Base-by-base conservation (phyloP, 2,329 filamentous ascomycete species). In the Ophiostoma tasmaniense region DNA sequence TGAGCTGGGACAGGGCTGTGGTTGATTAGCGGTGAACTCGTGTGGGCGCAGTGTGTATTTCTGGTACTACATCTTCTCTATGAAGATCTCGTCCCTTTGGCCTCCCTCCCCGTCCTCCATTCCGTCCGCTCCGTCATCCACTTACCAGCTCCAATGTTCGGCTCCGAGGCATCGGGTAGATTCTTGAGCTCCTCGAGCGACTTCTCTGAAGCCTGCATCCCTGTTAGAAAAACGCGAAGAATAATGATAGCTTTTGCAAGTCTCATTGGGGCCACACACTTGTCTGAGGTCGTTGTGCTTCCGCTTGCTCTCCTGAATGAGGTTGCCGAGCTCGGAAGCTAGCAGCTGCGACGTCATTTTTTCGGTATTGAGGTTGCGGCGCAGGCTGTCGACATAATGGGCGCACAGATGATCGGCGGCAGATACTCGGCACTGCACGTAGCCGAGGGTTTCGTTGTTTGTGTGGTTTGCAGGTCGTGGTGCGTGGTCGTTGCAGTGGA, bases 271-370 rank as follows among this genome's bases (percentile, higher is more conserved):
- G 0, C 1, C 5, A 35, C 64, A 11, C 30, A 90, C 90, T 84
- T 90, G 91, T 81, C 91, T 88, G 67, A 99, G 84, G 75, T 98
- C 95, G 74, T 90, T 87, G 79, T 97, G 90, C 80, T 96, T 98
- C 75, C 94, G 87, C 80, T 96, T 98, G 77, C 93, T 95, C 82
- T 99, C 95, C 79, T 96, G 92, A 75, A 97, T 90, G 78, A 97
- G 87, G 81, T 92, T 96, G 76, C 90, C 87, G 78, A 97, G 87
- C 85, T 97, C 93, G 70, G 91, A 89, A 76, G 89, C 88, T 75
- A 97, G 85, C 76, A 97, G 89, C 85, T 96, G 92, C 75, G 92
- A 90, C 79, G 93, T 96, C 93, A 97, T 97, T 75, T 81, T 89
- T 78, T 72, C 61, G 68, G 35, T 50, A 65, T 55, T 22, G 33